Conservation (phyloP, 192 early-diverging fungal species). For the Entomortierella chlamydospora region DNA sequence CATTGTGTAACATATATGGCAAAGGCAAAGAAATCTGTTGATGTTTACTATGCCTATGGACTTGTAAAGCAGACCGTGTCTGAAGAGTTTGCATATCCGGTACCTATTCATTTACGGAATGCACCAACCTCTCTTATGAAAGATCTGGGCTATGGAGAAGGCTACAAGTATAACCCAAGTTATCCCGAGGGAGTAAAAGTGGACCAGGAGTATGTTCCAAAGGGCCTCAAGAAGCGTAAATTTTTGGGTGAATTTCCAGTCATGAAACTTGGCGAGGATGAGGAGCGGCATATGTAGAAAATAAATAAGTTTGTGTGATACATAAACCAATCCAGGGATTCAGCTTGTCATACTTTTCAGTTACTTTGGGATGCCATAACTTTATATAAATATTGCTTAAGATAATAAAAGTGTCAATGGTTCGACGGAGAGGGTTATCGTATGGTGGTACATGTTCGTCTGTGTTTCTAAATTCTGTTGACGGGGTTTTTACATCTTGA, state of each 20-base stretch:
- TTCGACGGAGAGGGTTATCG: background rate
- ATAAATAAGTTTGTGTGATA: background rate
- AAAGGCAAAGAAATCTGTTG: conserved; percentile 85
- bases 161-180: conserved; percentile 89
- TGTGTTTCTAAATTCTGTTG: background rate
- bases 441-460: background rate
- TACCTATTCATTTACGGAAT: conserved; percentile 87
- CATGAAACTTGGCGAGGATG: conserved; percentile 25
- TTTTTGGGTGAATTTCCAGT: conserved; percentile 65
- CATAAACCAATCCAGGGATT: too few species aligned
- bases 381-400: conserved; percentile 10
- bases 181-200: conserved; percentile 70
- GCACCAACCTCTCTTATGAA: conserved; percentile 86
- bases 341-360: background rate
- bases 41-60: conserved; percentile 82
- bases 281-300: conserved; percentile 17
- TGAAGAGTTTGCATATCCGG: conserved; percentile 75
- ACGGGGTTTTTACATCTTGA: conserved; percentile 30
- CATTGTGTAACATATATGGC: conserved; percentile 84
- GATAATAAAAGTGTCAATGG: background rate
- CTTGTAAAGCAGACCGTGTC: conserved; percentile 71
- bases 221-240: conserved; percentile 65
- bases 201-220: conserved; percentile 84
- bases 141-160: conserved; percentile 80
- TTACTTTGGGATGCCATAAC: background rate